Evolutionary conservation across 768 basidiomycete genomes (phyloP).

Genomic region (Symmetrospora coprosmae): DNA sequence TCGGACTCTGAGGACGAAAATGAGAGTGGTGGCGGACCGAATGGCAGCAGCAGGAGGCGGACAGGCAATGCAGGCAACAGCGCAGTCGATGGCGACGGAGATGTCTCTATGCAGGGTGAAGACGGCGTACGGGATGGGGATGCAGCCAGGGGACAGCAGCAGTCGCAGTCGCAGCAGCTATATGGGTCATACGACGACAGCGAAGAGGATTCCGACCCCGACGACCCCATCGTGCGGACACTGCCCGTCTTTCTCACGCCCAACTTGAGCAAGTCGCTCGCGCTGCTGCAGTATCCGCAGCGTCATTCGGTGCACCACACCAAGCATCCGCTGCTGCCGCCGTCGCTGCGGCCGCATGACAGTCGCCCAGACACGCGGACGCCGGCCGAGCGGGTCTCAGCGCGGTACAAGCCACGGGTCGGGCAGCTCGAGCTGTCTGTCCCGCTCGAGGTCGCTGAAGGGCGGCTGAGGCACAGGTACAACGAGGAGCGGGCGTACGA

Average conservation of each 20-base stretch:
- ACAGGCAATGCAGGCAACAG: too few relatives aligned
- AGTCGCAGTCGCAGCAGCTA: too few relatives aligned
- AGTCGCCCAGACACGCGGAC: slow-evolving; percentile 11
- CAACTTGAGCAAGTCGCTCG: slow-evolving; percentile 28
- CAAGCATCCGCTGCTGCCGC: slow-evolving; percentile 31
- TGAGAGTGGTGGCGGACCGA: too few relatives aligned
- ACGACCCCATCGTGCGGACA: slow-evolving; percentile 30
- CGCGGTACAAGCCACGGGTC: slow-evolving; percentile 31
- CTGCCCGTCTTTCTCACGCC: slow-evolving; percentile 35
- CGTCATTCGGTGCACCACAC: slow-evolving; percentile 29
- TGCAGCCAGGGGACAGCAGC: too few relatives aligned
- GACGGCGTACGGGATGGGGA: too few relatives aligned
- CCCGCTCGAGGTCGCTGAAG: slow-evolving; percentile 27
- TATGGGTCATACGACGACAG: not conserved
- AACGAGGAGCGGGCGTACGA: slow-evolving; percentile 28
- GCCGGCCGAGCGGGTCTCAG: slow-evolving; percentile 18
- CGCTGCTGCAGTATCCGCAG: slow-evolving; percentile 35
- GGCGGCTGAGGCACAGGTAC: slow-evolving; percentile 25
- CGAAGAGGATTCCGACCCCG: slow-evolving; percentile 13
- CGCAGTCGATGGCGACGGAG: too few relatives aligned
- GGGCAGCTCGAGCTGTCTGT: slow-evolving; percentile 32
- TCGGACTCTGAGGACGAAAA: too few relatives aligned
- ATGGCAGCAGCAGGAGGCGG: too few relatives aligned
- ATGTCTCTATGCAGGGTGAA: too few relatives aligned
- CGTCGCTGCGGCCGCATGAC: slow-evolving; percentile 26